Base-by-base conservation (phyloP, 2,329 filamentous ascomycete species). In the Fusarium cicatricum region DNA sequence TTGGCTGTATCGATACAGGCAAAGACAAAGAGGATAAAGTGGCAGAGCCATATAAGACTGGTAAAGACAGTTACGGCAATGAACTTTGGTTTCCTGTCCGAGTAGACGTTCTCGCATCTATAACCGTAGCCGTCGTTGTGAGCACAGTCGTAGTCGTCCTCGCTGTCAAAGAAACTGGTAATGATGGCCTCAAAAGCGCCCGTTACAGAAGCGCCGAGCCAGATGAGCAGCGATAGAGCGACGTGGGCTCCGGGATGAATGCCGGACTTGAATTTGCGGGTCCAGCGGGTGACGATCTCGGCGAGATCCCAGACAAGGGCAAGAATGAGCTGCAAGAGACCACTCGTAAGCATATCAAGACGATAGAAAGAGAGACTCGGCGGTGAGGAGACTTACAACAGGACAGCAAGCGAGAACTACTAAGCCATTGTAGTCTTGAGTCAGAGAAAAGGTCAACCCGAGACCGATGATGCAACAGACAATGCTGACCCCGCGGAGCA, bases 201-300 rank as follows among this genome's bases (percentile, higher is more conserved):
- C 3, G 71, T 52, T 11, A 70, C 23, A 32, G 66, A 39, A n/a
- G 70, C 66, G 17, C 66, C 52, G 7, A 80, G 58, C 73, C 75
- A 80, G 49, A 80, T 67, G 55, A 80, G 43, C 3, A 81, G 75
- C 28, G 75, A 75, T 12, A 78, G 34, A 46, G 66, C 76, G 29
- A 81, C 75, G 40, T 80, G 77, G 8, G 74, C 75, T 21, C 77
- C 78, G 1, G 79, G 78, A 46, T 78, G 76, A 16, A 80, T 76
- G 32, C 76, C 74, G 4, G 59, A 59, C 19, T 71, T 65, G 42
- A 64, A 69, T 7, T 68, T 71, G 32, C 75, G 74, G 14, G 68
- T 51, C 31, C 61, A 68, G 15, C 75, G 70, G 21, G 71, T 75
- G 49, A 79, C 63, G 41, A 78, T 58, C 38, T 81, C 78, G 26